Base-by-base conservation (phyloP, 108 stramenopile genomes). In the Skeletonema costatum region DNA sequence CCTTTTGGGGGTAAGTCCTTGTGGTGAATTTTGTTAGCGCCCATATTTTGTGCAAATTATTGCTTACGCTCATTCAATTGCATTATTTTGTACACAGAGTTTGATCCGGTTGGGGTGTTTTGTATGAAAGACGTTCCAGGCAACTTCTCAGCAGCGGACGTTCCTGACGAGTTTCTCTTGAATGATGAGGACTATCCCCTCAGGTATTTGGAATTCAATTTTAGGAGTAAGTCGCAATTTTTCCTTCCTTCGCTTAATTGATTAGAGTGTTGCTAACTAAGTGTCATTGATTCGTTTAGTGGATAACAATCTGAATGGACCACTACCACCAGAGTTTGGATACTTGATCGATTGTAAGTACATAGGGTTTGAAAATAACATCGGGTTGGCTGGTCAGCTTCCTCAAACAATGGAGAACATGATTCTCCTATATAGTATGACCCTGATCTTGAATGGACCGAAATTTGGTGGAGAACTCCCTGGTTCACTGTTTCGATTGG, bases 261-360 rank as follows among this genome's bases (percentile, higher is more conserved):
- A 6, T 6, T 6, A 35, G 35, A 35, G 35, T 35, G 4, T 35
- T 35, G 35, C 35, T 35, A 35, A 35, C 35, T 5, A 35, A 35
- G 35, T 35, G 35, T 35, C 35, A 10, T 46, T 46, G 7, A 25
- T 25, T 16, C 12, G 44, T 32, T 51, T 21, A 50, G 66, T 33
- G 42, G n/a, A 17, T 0, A 87, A 86, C 65, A 48, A 46, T 6
- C 33, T 89, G 6, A 74, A 69, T 29, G 88, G 88, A 7, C 36
- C 72, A 9, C 60, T 89, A 29, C 81, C 86, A 19, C 51, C 76
- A 32, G 68, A 73, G 32, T 30, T 83, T 33, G 86, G 81, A 31
- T 50, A 70, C 32, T 30, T 68, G 12, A 12, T 48, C 9, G 66
- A 68, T 50, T 8, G 39, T 7, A 31, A 21, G 8, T 3, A 0